These are phyloP conservation scores for Chaetomium olivaceum DNA, from an alignment of 2,329 filamentous ascomycete genomes.

Conservation along the genomic window DNA sequence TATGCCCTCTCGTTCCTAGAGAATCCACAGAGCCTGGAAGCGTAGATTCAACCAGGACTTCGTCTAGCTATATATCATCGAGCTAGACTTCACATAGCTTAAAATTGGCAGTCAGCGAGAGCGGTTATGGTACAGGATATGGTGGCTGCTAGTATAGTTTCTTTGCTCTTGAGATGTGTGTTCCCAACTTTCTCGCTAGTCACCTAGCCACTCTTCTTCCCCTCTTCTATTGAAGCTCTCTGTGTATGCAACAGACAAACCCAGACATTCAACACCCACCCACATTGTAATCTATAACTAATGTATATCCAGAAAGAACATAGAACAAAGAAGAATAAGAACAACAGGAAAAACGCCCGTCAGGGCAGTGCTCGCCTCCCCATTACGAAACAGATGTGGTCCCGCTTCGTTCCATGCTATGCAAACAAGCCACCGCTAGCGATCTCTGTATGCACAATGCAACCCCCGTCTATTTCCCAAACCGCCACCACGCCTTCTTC, in stretches of 20 bases:
- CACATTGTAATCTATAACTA: background rate
- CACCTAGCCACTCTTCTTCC: background rate
- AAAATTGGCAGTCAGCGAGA: no score
- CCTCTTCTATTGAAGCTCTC: background rate
- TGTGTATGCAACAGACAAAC: background rate
- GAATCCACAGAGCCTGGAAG: no score
- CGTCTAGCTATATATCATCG: no score
- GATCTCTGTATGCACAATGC: no score
- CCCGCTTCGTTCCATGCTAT: background rate
- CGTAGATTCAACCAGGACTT: no score
- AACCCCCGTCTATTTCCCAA: slow-evolving; percentile 6
- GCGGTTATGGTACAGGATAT: no score
- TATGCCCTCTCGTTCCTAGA: no score
- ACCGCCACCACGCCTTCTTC: slow-evolving; percentile 26
- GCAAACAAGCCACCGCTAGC: background rate
- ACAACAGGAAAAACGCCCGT: background rate
- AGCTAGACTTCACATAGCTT: no score
- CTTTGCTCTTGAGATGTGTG: no score
- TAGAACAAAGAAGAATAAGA: background rate
- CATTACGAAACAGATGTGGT: background rate
- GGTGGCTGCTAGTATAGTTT: no score
- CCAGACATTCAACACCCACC: background rate
- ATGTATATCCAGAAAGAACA: background rate
- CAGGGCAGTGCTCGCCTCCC: background rate
- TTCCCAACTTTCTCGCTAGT: no score